Evolutionary conservation across 1,284 basidiomycete genomes (phyloP).

Genomic region (Mycosarcoma maydis): DNA sequence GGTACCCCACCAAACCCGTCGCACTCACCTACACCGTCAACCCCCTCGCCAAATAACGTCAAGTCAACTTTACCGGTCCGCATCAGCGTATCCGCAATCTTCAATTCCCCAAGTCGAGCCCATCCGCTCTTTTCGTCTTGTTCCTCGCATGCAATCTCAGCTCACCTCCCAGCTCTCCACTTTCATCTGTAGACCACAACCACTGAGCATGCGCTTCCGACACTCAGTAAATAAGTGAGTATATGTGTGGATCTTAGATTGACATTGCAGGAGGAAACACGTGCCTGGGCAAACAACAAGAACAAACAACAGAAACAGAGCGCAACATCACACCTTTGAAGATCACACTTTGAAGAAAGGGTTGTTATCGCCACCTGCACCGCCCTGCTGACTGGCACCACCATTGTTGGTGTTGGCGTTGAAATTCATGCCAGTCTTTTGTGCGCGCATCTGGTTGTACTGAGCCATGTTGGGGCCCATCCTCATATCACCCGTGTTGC

Average conservation of each 20-base stretch:
- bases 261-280: too few species aligned
- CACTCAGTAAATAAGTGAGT: too few species aligned
- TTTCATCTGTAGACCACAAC: background rate
- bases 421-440: constrained; percentile 51
- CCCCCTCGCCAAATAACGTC: background rate
- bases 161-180: background rate
- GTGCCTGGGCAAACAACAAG: too few species aligned
- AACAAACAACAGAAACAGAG: too few species aligned
- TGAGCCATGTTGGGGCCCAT: constrained; percentile 53
- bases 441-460: constrained; percentile 46
- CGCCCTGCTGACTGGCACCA: constrained; percentile 9
- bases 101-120: too few species aligned
- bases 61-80: too few species aligned
- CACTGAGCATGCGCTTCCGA: too few species aligned
- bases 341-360: constrained; percentile 59
- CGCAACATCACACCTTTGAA: too few species aligned
- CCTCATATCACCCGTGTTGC: constrained; percentile 65
- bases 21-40: constrained; percentile 21
- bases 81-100: too few species aligned
- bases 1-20: constrained; percentile 35
- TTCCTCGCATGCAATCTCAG: background rate
- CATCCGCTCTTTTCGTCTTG: too few species aligned
- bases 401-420: constrained; percentile 30
- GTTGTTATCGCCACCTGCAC: constrained; percentile 40
- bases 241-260: too few species aligned